Base-by-base conservation (phyloP, 2,329 filamentous ascomycete species). In the Aspergillus calidoustus region DNA sequence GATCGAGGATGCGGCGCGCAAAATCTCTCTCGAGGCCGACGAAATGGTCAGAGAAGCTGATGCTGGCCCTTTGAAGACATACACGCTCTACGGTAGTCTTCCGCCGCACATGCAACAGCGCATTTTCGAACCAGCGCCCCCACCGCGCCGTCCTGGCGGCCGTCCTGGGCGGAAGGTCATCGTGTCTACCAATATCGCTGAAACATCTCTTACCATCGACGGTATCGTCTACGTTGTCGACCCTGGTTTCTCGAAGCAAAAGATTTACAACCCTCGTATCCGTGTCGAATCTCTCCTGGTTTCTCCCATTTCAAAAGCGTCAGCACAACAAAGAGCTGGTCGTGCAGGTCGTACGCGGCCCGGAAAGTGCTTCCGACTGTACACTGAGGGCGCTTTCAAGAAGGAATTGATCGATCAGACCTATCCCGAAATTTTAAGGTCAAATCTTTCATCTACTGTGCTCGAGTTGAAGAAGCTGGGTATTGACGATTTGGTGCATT, bases 151-250 rank as follows among this genome's bases (percentile, higher is more conserved):
- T 68, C 86, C 88, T 57, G 92, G 91, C 59, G 94, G 94, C 43
- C 86, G 89, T 23, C 91, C 95, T 0, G 95, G 95, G n/a, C 87
- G 95, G 64, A 99, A 99, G 79, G 89, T 89, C 74, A 96, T 99
- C 69, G 86, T 99, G 31, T 92, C 93, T 9, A 99, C 95, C 68
- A 99, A 99, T 78, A 99, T 99, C 77, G 95, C 95, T 49, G 95
- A 99, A 82, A 99, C 95, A 0, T 94, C 90, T 72, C 87, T 99
- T 79, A 99, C 95, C 51, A 99, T 99, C 64, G 95, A 99, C 74
- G 95, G 95, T 75, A 99, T 99, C 66, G 95, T 99, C 41, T 99
- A 97, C 73, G 95, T 99, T 38, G 94, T 99, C n/a, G 95, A 99
- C 73, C 94, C 95, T 2, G 95, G 95, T 41, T 99, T 99, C 82